These are phyloP conservation scores for Leishmania lainsoni DNA, from an alignment of 208 protist species.

Conservation along the genomic window DNA sequence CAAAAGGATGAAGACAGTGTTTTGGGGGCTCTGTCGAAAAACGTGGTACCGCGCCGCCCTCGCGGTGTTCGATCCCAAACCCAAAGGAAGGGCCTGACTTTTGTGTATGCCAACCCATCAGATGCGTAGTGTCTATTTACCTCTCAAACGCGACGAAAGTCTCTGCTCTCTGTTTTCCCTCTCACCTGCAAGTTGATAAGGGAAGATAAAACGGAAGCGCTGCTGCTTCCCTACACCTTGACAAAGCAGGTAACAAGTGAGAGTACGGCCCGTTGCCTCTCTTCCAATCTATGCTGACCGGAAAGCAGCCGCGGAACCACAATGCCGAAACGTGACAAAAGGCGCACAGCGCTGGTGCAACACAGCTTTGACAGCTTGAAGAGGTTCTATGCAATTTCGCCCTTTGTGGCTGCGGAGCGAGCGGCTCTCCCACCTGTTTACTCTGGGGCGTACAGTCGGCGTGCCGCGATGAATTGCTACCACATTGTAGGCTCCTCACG, in stretches of 20 bases:
- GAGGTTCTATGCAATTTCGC: constrained; percentile 63
- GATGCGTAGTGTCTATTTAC: not conserved
- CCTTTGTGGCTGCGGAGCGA: constrained; percentile 49
- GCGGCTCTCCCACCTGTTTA: constrained; percentile 57
- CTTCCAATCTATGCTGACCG: not conserved
- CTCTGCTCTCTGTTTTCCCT: not conserved
- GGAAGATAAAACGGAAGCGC: not conserved
- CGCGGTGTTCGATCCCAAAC: no score
- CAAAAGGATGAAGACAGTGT: not conserved
- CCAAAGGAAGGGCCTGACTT: no score
- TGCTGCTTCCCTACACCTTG: not conserved
- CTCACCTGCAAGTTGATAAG: not conserved
- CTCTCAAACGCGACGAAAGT: not conserved
- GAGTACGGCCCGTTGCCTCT: not conserved
- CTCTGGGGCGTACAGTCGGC: constrained; percentile 63
- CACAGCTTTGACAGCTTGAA: constrained; percentile 80
- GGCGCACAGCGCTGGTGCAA: constrained; percentile 47
- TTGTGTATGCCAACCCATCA: not conserved
- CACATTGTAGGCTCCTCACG: constrained; percentile 69
- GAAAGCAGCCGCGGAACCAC: no score
- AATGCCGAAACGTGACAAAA: constrained; percentile 46
- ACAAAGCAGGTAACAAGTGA: not conserved
- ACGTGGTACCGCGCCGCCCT: no score
- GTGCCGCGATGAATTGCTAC: constrained; percentile 64
- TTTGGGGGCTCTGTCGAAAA: not conserved